Conservation (phyloP, 192 early-diverging fungal genomes). For the Borealophlyctis nickersoniae region DNA sequence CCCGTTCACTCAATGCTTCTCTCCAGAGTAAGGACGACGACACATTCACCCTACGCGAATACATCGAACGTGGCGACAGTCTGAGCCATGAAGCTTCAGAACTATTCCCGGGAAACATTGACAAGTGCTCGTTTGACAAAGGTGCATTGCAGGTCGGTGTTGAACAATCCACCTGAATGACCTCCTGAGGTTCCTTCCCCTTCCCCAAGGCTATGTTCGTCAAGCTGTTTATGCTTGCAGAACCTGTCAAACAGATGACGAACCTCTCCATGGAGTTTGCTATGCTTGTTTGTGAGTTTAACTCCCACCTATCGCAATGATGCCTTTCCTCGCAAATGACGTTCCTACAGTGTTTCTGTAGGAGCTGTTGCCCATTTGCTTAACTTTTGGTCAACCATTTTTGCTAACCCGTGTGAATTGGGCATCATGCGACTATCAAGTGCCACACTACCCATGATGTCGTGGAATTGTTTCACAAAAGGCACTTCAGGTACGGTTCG, state of each 20-base stretch:
- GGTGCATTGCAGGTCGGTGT: too few species aligned
- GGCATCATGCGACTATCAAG: slow-evolving; percentile 14
- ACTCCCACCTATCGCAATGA: neutral
- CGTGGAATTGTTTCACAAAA: slow-evolving; percentile 81
- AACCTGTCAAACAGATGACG: slow-evolving; percentile 56
- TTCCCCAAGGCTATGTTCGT: slow-evolving; percentile 63
- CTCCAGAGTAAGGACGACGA: too few species aligned
- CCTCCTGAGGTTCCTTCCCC: too few species aligned
- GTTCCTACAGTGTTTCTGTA: slow-evolving; percentile 14
- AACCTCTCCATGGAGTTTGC: slow-evolving; percentile 23
- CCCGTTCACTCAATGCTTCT: too few species aligned
- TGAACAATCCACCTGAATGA: too few species aligned
- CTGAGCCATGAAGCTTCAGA: slow-evolving; percentile 52
- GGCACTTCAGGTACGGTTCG: slow-evolving; percentile 57
- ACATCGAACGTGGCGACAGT: too few species aligned
- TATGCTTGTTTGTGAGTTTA: slow-evolving; percentile 28
- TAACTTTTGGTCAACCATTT: too few species aligned
- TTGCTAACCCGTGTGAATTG: neutral
- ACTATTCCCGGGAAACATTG: slow-evolving; percentile 66
- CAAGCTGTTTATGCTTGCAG: slow-evolving; percentile 81
- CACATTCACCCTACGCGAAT: too few species aligned
- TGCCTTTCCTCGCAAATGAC: neutral
- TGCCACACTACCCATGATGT: slow-evolving; percentile 70
- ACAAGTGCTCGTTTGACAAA: slow-evolving; percentile 65
- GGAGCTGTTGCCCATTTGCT: slow-evolving; percentile 13